A percentile compares a stretch with the other conserved stretches of the same genome.
These are phyloP conservation scores for Fusarium udum DNA, from an alignment of 2,329 filamentous ascomycete genomes.

Conservation along the genomic window DNA sequence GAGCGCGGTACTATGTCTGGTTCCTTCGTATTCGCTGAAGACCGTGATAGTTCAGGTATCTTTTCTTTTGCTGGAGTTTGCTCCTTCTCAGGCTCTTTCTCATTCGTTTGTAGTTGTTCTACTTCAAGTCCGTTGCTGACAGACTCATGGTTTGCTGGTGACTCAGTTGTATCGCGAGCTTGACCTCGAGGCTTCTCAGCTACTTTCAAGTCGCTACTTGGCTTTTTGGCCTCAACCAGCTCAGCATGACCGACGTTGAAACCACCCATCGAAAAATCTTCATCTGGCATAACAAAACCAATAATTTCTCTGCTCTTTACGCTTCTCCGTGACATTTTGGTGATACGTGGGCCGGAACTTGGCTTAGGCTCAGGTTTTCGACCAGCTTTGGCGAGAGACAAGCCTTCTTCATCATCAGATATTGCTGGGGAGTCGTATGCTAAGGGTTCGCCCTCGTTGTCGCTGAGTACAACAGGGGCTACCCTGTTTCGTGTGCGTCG, in stretches of 20 bases:
- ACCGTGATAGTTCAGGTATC: not conserved
- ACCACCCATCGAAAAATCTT: constrained; percentile 18
- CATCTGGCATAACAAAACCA: constrained; percentile 47
- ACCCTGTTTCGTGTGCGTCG: constrained; percentile 12
- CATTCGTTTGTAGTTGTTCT: not conserved
- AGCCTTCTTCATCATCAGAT: not conserved
- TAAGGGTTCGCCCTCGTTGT: constrained; percentile 9
- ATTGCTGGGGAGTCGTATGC: not conserved
- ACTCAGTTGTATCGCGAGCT: not conserved
- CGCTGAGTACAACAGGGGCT: constrained; percentile 6
- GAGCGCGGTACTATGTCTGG: not conserved
- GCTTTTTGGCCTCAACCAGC: not conserved
- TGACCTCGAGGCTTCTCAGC: not conserved
- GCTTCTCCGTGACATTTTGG: constrained; percentile 53
- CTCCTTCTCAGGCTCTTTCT: not conserved
- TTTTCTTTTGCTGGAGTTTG: not conserved
- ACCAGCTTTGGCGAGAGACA: not conserved
- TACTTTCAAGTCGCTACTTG: not conserved
- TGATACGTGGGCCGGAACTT: constrained; percentile 49
- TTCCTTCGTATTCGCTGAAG: not conserved
- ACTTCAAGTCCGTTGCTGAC: not conserved
- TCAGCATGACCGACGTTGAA: constrained; percentile 23
- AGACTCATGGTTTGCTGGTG: not conserved
- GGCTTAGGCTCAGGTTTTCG: constrained; percentile 4
- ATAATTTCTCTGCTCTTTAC: constrained; percentile 60